Percentiles rank a stretch among this genome's conserved stretches.
phyloP scores from a whole-genome alignment of 2,329 filamentous ascomycete genomes.

The Fusarium phyllophilum region DNA sequence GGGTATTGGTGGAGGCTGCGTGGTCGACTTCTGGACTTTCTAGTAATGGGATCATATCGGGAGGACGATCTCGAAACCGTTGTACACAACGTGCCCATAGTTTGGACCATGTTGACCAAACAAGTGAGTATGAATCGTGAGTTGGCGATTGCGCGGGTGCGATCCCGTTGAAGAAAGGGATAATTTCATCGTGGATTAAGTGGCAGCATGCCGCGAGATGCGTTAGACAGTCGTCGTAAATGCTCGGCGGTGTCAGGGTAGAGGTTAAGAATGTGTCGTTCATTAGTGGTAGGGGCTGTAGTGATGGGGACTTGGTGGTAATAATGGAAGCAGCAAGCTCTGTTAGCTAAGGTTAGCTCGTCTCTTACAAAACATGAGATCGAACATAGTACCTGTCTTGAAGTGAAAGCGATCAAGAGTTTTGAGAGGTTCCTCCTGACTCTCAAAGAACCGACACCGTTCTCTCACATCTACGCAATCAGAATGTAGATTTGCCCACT shows the following conservation, averaged over 20 bases:
- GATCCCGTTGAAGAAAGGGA: conserved; percentile 3
- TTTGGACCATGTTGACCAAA: conserved; percentile 17
- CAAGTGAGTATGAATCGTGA: conserved; percentile 2
- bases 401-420: conserved; percentile 11
- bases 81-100: conserved; percentile 10
- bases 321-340: conserved; percentile 17
- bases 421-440: conserved; percentile 9
- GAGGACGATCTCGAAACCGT: conserved; percentile 18
- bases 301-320: background rate
- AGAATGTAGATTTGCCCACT: background rate
- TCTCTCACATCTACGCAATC: background rate
- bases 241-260: background rate
- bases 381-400: background rate
- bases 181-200: background rate
- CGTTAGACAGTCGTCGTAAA: background rate
- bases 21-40: conserved; percentile 13
- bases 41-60: conserved; percentile 4
- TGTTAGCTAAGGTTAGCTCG: background rate
- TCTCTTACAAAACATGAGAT: rapidly evolving
- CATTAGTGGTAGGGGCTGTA: background rate
- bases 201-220: conserved; percentile 16
- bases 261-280: background rate
- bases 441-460: conserved; percentile 2
- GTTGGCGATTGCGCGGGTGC: conserved; percentile 4
- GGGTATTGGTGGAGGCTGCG: background rate